These are phyloP conservation scores for Hemileia vastatrix DNA, from an alignment of 1,284 basidiomycete genomes.

Conservation along the genomic window DNA sequence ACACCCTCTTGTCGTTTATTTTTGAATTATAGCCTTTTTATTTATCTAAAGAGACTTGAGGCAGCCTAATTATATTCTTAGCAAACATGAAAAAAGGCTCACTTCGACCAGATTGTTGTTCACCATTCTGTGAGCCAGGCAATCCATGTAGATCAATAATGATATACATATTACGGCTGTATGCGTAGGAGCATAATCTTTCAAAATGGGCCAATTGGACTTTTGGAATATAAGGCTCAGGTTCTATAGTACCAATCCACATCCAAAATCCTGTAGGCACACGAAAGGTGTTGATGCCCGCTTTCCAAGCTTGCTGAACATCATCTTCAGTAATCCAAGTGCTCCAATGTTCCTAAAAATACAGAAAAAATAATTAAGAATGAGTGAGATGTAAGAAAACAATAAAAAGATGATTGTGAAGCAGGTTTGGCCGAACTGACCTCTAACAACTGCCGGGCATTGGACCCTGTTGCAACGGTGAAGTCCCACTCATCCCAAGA, in stretches of 20 bases:
- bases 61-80: background rate
- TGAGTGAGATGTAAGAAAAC: background rate
- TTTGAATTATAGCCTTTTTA: too few relatives aligned
- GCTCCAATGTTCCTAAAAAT: conserved; percentile 42
- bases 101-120: conserved; percentile 33
- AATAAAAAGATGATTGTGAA: background rate
- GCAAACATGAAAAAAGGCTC: background rate
- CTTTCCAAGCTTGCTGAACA: conserved; percentile 38
- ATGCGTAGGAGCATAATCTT: conserved; percentile 29
- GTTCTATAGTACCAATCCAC: conserved; percentile 2
- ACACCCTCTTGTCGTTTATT: too few relatives aligned
- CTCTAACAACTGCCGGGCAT: conserved; percentile 8
- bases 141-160: conserved; percentile 47
- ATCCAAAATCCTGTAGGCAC: conserved; percentile 12
- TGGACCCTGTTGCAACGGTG: conserved; percentile 35
- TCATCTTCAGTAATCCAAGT: conserved; percentile 46
- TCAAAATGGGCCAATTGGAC: conserved; percentile 33
- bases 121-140: conserved; percentile 46
- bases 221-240: conserved; percentile 36
- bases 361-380: conserved; percentile 14
- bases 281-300: conserved; percentile 17
- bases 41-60: too few relatives aligned
- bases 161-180: conserved; percentile 45
- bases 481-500: conserved; percentile 46
- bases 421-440: background rate